A percentile compares a stretch with the other conserved stretches of the same genome.
phyloP scores from a whole-genome alignment of 176 grass and related monocot genomes.

The Typha latifolia region DNA sequence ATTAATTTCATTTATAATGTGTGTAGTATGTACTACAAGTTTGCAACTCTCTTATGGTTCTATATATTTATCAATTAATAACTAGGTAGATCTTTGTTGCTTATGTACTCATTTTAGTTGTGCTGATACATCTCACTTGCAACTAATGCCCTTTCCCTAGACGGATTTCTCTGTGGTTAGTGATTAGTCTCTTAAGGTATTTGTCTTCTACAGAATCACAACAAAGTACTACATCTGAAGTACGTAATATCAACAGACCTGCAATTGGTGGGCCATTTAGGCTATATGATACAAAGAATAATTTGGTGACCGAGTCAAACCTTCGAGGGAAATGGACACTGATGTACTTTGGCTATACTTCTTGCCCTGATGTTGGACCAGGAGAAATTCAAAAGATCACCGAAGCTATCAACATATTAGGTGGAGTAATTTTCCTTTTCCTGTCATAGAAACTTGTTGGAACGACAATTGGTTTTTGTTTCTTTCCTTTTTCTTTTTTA shows the following conservation, averaged over 20 bases:
- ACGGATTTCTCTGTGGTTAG: too few relatives aligned
- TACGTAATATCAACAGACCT: conserved; percentile 72
- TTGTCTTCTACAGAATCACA: conserved; percentile 23
- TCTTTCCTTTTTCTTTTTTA: neutral
- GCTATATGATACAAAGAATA: conserved; percentile 72
- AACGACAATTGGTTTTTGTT: conserved; percentile 5
- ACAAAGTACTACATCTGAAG: conserved; percentile 37
- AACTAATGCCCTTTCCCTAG: too few relatives aligned
- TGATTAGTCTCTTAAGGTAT: too few relatives aligned
- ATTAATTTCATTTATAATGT: too few relatives aligned
- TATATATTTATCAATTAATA: too few relatives aligned
- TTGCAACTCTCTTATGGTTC: too few relatives aligned
- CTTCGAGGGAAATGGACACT: conserved; percentile 70
- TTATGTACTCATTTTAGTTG: too few relatives aligned
- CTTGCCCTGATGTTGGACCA: conserved; percentile 69
- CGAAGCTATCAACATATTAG: conserved; percentile 55
- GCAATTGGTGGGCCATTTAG: conserved; percentile 89
- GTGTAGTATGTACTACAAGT: too few relatives aligned
- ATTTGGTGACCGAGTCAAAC: conserved; percentile 63
- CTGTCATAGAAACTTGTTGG: conserved; percentile 19
- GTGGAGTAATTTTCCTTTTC: conserved; percentile 27
- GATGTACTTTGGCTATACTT: conserved; percentile 95
- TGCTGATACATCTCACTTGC: too few relatives aligned
- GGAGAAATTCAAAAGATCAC: conserved; percentile 70
- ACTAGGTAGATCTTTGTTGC: too few relatives aligned